phyloP scores from a whole-genome alignment of 352 stramenopile species.

The Phytophthora europaea region DNA sequence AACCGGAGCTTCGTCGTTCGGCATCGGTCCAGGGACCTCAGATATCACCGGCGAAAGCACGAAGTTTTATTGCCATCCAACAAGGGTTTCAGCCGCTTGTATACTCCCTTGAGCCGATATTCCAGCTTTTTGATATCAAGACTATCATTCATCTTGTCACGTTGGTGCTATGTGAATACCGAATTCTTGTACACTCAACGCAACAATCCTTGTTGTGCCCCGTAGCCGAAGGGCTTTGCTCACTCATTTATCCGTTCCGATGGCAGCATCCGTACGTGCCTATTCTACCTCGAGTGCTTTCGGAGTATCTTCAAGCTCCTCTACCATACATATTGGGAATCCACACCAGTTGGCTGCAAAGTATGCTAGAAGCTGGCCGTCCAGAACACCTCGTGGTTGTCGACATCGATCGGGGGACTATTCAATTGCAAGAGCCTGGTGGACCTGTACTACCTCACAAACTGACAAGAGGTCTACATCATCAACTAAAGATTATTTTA shows the following conservation, averaged over 20 bases:
- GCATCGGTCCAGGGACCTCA: conserved; percentile 28
- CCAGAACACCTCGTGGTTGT: conserved; percentile 88
- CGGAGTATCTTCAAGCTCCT: conserved; percentile 86
- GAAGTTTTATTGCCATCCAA: conserved; percentile 60
- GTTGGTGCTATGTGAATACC: conserved; percentile 83
- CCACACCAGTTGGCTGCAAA: conserved; percentile 74
- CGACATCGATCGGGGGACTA: conserved; percentile 76
- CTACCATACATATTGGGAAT: conserved; percentile 88
- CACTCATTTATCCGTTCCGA: conserved; percentile 87
- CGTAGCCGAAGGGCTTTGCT: conserved; percentile 77
- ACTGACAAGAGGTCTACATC: conserved; percentile 57
- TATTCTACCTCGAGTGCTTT: conserved; percentile 82
- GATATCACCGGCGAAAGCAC: conserved; percentile 56
- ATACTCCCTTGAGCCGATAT: conserved; percentile 76
- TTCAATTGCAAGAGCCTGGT: conserved; percentile 64
- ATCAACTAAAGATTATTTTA: conserved; percentile 65
- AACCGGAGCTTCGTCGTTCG: conserved; percentile 28
- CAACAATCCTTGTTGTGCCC: conserved; percentile 82
- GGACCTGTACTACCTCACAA: conserved; percentile 67
- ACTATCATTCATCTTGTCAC: conserved; percentile 73
- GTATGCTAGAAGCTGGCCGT: conserved; percentile 70
- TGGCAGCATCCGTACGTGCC: conserved; percentile 90
- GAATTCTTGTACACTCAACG: conserved; percentile 80
- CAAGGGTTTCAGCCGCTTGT: conserved; percentile 72
- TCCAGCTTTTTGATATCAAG: conserved; percentile 82